Percentiles rank a stretch among this genome's conserved stretches.
These are phyloP conservation scores for Cephalotrichum gorgonifer DNA, from an alignment of 2,329 filamentous ascomycete species.

Conservation along the genomic window DNA sequence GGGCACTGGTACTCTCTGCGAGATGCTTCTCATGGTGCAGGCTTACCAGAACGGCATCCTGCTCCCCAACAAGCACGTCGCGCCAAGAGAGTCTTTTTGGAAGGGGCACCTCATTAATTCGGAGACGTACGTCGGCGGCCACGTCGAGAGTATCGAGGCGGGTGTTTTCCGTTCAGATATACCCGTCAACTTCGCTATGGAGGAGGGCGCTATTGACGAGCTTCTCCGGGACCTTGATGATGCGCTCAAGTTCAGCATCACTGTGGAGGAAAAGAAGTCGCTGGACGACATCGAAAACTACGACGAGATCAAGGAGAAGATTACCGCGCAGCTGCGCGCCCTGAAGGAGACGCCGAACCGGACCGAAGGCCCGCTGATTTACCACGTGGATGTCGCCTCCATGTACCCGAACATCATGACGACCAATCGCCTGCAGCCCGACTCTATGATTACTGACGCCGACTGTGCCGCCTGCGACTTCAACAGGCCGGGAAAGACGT, in stretches of 20 bases:
- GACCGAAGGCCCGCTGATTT: constrained; percentile 79
- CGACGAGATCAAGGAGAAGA: constrained; percentile 75
- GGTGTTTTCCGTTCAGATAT: constrained; percentile 96
- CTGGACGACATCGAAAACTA: constrained; percentile 74
- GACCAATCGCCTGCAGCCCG: constrained; percentile 90
- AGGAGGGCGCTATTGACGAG: constrained; percentile 81
- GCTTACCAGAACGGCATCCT: constrained; percentile 88
- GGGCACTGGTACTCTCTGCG: constrained; percentile 95
- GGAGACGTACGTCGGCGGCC: constrained; percentile 95
- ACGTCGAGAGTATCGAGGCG: constrained; percentile 98
- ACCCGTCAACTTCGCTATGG: constrained; percentile 86
- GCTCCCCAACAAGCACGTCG: constrained; percentile 89
- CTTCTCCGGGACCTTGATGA: constrained; percentile 77
- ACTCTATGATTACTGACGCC: constrained; percentile 97
- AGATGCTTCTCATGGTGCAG: constrained; percentile 99
- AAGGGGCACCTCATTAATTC: constrained; percentile 93
- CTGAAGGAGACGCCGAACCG: constrained; percentile 78
- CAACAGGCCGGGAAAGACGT: constrained; percentile 94
- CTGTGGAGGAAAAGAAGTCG: constrained; percentile 73
- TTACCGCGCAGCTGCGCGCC: constrained; percentile 56
- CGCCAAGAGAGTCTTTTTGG: constrained; percentile 88
- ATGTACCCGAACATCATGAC: constrained; percentile 99
- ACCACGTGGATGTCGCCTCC: constrained; percentile 95
- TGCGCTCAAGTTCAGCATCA: constrained; percentile 79
- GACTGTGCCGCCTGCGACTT: constrained; percentile 98